phyloP scores from a whole-genome alignment of 495 filamentous ascomycete genomes.

The Penicillium coffeae region DNA sequence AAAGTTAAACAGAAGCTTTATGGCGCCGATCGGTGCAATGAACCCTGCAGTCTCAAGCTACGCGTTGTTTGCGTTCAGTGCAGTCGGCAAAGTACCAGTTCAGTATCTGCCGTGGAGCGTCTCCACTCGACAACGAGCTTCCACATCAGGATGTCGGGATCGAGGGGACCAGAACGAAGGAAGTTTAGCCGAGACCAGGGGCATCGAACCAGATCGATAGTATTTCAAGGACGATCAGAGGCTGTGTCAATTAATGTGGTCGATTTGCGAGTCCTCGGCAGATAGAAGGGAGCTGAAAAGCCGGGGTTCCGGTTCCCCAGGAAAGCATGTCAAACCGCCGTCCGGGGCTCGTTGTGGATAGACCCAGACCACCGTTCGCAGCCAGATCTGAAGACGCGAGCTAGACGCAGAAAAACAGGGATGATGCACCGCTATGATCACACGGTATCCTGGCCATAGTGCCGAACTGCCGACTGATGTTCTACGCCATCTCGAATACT shows the following conservation, averaged over 20 bases:
- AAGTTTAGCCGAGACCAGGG: neutral
- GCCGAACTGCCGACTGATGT: too few relatives aligned
- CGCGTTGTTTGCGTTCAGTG: neutral
- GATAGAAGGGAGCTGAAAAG: slow-evolving; percentile 12
- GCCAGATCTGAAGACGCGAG: too few relatives aligned
- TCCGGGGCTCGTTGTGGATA: too few relatives aligned
- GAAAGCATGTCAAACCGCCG: slow-evolving; percentile 7
- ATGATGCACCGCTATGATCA: too few relatives aligned
- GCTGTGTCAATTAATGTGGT: neutral
- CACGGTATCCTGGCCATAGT: too few relatives aligned
- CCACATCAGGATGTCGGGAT: neutral
- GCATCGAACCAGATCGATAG: neutral
- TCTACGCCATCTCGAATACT: too few relatives aligned
- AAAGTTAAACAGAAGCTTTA: neutral
- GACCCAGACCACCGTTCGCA: too few relatives aligned
- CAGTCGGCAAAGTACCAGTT: neutral
- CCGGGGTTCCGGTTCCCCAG: slow-evolving; percentile 9
- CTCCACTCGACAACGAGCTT: neutral
- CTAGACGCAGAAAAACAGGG: too few relatives aligned
- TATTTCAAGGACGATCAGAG: neutral
- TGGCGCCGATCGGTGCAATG: neutral
- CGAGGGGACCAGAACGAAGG: neutral
- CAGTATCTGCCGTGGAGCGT: neutral
- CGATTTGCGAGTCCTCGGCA: slow-evolving; percentile 9
- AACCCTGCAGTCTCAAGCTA: neutral